Base-by-base conservation (phyloP, 225 moss, liverwort and hornwort species). In the Physcomitrium patens region DNA sequence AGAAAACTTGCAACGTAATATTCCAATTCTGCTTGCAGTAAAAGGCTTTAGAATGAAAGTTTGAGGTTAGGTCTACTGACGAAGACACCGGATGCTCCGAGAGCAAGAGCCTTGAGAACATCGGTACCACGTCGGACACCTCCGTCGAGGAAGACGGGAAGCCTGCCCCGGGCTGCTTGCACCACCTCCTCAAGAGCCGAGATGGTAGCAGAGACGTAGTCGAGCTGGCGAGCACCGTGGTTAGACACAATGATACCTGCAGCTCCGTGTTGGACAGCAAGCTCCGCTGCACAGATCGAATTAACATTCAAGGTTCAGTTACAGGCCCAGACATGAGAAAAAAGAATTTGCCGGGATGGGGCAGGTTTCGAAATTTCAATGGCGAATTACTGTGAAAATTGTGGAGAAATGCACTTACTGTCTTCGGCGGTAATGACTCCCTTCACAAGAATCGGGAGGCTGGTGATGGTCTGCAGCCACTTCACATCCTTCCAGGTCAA, bases 341-440 rank as follows among this genome's bases (percentile, higher is more conserved):
- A 24, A 1, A 24, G 24, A 24, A 24, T 24, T 1, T 24, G 24
- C 1, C 70, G 9, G 17, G 2, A 27, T n/a, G 17, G 68, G 1
- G 22, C 5, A 7, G 3, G 6, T 23, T 54, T 54, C 26, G 17
- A 15, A 49, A 49, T 11, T 5, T 49, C 7, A 18, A 5, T 18
- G 18, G 16, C 5, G 18, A 1, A 5, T 16, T 17, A 7, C 7
- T n/a, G 24, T 9, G 24, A 23, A 9, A 24, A 3, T 56, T 37
- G 59, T 62, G 18, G 6, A 8, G 8, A 7, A 2, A 49, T n/a
- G 47, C 17, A 69, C 89, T 83, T 74, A 90, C 94, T 90, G 41
- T 94, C 94, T 83, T 94, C 94, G 7, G 91, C 94, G 3, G 94
- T 97, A 69, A 97, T 89, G 19, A 97, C 92, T 14, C 97, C 97